Percentiles rank a stretch among this genome's conserved stretches.
phyloP scores from a whole-genome alignment of 805 yeast genomes.

The Ogataea sp. region DNA sequence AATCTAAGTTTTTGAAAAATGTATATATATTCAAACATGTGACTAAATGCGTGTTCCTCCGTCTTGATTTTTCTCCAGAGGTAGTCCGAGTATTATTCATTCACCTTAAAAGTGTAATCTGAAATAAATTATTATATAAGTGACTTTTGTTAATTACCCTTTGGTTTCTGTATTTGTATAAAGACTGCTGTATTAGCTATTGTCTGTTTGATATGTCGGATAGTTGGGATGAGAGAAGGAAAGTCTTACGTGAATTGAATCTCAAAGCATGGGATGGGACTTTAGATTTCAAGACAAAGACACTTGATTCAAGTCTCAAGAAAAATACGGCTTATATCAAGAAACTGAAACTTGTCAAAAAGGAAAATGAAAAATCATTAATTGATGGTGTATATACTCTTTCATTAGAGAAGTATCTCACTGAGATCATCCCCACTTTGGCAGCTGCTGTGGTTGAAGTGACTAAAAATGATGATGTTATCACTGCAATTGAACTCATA shows the following conservation, averaged over 20 bases:
- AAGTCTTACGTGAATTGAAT: constrained; percentile 32
- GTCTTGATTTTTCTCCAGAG: too few species aligned
- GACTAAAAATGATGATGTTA: constrained; percentile 46
- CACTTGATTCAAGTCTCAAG: constrained; percentile 68
- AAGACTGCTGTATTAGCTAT: too few species aligned
- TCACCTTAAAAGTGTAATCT: too few species aligned
- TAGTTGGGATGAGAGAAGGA: constrained; percentile 11
- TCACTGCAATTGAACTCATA: constrained; percentile 57
- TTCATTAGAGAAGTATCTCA: constrained; percentile 64
- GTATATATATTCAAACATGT: too few species aligned
- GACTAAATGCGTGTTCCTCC: too few species aligned
- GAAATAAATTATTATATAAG: too few species aligned
- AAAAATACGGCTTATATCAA: constrained; percentile 76
- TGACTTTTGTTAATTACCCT: too few species aligned
- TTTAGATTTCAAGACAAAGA: constrained; percentile 19
- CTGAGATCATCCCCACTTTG: constrained; percentile 57
- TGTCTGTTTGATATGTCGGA: neutral
- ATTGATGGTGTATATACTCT: constrained; percentile 54
- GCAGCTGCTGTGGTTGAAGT: constrained; percentile 53
- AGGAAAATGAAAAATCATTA: constrained; percentile 39
- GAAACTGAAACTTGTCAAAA: constrained; percentile 49
- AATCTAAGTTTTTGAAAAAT: too few species aligned
- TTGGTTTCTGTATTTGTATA: too few species aligned
- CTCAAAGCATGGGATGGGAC: constrained; percentile 47
- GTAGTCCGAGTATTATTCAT: too few species aligned